Evolutionary conservation across 2,329 filamentous ascomycete genomes (phyloP).

Genomic region (Xylariaceae sp.): DNA sequence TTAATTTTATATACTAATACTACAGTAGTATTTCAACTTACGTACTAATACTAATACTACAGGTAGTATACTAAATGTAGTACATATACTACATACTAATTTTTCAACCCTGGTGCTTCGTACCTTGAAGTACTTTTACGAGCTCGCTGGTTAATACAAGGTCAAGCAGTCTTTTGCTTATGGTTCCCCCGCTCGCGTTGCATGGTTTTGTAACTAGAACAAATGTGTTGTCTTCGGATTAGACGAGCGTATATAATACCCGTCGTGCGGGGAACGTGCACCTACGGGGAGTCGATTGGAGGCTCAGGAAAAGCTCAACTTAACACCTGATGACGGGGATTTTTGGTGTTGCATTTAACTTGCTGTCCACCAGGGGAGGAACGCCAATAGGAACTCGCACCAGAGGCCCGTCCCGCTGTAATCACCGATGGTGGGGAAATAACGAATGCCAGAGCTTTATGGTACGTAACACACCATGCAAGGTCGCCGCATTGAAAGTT

Average conservation of each 20-base stretch:
- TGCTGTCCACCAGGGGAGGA: slow-evolving; percentile 4
- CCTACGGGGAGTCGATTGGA: slow-evolving; percentile 24
- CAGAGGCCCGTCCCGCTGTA: slow-evolving; percentile 34
- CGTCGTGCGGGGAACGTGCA: slow-evolving; percentile 20
- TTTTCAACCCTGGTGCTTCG: background rate
- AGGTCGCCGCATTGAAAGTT: slow-evolving; percentile 11
- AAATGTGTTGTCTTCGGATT: background rate
- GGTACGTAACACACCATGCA: slow-evolving; percentile 39
- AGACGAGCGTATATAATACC: background rate
- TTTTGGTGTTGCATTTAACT: slow-evolving; percentile 23
- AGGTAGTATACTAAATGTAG: too few relatives aligned
- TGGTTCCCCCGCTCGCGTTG: background rate
- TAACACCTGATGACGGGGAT: slow-evolving; percentile 35
- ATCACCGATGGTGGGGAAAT: slow-evolving; percentile 24
- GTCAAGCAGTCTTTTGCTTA: background rate
- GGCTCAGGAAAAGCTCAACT: slow-evolving; percentile 30
- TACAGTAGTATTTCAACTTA: too few relatives aligned
- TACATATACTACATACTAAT: too few relatives aligned
- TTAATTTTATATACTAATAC: too few relatives aligned
- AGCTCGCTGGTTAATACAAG: background rate
- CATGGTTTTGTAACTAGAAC: slow-evolving; percentile 1
- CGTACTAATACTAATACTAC: too few relatives aligned
- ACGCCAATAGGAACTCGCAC: slow-evolving; percentile 20
- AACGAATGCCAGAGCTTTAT: slow-evolving; percentile 35
- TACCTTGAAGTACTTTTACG: background rate